Evolutionary conservation across 345 rosid genomes (phyloP), one percentile per base, ranked within the genome.

Genomic region (Salix udensis): DNA sequence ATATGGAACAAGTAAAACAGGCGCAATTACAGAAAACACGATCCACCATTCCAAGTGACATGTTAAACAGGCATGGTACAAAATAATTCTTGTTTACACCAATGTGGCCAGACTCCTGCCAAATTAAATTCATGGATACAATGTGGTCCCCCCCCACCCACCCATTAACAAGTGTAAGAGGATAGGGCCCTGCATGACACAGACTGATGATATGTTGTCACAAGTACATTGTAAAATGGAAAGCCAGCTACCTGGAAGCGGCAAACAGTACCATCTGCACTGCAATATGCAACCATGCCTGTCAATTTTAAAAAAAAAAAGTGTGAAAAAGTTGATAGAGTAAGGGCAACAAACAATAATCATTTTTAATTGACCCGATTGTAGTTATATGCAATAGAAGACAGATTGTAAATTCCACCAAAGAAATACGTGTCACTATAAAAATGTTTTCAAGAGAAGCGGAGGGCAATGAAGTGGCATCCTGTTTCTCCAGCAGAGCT

Each of bases 261-360:
- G 77, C 72, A 66, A 76, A 86, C 86, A 13, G 87, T 85, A 58
- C 99, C 99, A 85, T 93, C 96, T 74, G 89, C 92, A 77, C 91
- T 71, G 77, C 97, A 86, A 77, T 93, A 96, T 52, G 60, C 60
- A 53, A 53, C 60, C 60, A 53, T 52, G 60, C 60, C 60, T 53
- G 24, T 53, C 60, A 53, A 53, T n/a, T 53, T 16, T 5, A 6
- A 16, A 50, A 97, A 97, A 75, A 21, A 53, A 7, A 53, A 0
- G 23, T 53, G n/a, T 53, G 24, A 53, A 53, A 52, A 53, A 18
- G 24, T 53, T 1, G 11, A 21, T 19, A 14, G 1, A 53, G 23
- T 8, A 18, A 53, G 24, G 24, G 19, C 60, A 53, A 21, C 24
- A 53, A 53, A 53, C 9, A 53, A 19, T 53, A 19, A 53, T 2